Evolutionary conservation across 352 stramenopile species (phyloP).

Genomic region (Globisporangium nodosum): DNA sequence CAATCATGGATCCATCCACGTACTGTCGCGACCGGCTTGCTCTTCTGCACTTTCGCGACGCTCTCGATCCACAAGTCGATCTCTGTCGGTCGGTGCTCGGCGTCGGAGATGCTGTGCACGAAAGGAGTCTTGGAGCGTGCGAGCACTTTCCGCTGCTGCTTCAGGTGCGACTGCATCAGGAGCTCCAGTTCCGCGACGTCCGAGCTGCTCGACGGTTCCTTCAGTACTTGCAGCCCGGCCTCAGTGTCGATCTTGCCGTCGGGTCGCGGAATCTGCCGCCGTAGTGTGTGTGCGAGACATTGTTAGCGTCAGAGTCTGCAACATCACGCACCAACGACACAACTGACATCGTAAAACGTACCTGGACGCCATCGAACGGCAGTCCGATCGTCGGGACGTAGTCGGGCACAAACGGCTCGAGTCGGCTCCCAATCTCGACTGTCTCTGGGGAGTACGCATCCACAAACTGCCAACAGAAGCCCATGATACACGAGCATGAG

Average conservation of each 20-base stretch:
- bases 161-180: slow-evolving; percentile 79
- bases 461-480: slow-evolving; percentile 38
- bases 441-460: slow-evolving; percentile 85
- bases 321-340: too few species aligned
- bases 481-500: background rate
- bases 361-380: slow-evolving; percentile 69
- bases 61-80: slow-evolving; percentile 92
- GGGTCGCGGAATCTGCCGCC: slow-evolving; percentile 72
- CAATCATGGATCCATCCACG: background rate
- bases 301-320: background rate
- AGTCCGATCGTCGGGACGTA: slow-evolving; percentile 81
- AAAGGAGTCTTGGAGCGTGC: slow-evolving; percentile 29
- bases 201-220: slow-evolving; percentile 86
- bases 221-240: slow-evolving; percentile 78
- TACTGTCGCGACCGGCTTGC: slow-evolving; percentile 60
- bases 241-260: slow-evolving; percentile 64
- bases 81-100: slow-evolving; percentile 71
- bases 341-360: slow-evolving; percentile 7
- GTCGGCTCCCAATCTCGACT: slow-evolving; percentile 83
- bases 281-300: too few species aligned
- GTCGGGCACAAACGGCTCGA: slow-evolving; percentile 92
- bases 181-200: slow-evolving; percentile 87
- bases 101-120: slow-evolving; percentile 89
- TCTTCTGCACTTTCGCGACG: slow-evolving; percentile 85
- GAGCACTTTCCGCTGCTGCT: slow-evolving; percentile 22